These are phyloP conservation scores for Aspergillus costaricaensis DNA, from an alignment of 2,329 filamentous ascomycete genomes.

Conservation along the genomic window DNA sequence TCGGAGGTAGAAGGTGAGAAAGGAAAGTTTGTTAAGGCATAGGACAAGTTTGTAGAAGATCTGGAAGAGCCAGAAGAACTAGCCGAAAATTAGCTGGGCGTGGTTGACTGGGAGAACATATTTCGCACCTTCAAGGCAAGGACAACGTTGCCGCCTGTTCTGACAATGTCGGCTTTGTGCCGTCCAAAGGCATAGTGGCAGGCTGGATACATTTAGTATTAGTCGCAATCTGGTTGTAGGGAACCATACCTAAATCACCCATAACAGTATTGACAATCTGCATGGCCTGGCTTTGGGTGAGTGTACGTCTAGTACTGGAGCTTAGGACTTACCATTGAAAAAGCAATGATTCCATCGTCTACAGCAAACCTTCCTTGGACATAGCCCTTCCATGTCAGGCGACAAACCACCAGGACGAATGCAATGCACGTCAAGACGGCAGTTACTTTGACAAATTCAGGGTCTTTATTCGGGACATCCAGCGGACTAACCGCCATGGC, in stretches of 20 bases:
- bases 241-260: neutral
- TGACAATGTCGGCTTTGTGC: constrained; percentile 1
- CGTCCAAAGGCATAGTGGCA: constrained; percentile 10
- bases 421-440: constrained; percentile 3
- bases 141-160: constrained; percentile 4
- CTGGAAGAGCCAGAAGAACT: constrained; percentile 12
- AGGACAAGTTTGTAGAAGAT: constrained; percentile 9
- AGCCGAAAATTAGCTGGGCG: neutral
- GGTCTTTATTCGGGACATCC: constrained; percentile 6
- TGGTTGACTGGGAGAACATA: neutral
- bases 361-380: neutral
- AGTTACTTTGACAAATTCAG: constrained; percentile 4
- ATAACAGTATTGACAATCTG: constrained; percentile 5
- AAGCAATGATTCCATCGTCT: constrained; percentile 1
- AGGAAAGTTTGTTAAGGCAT: constrained; percentile 29
- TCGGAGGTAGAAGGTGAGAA: constrained; percentile 31
- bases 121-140: constrained; percentile 3
- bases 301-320: neutral
- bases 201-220: neutral
- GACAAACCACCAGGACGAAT: neutral
- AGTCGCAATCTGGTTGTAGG: no score
- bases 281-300: neutral
- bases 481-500: neutral
- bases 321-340: neutral
- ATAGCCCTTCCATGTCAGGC: neutral